phyloP scores from a whole-genome alignment of 306 rosid species.

The Cercis canadensis region DNA sequence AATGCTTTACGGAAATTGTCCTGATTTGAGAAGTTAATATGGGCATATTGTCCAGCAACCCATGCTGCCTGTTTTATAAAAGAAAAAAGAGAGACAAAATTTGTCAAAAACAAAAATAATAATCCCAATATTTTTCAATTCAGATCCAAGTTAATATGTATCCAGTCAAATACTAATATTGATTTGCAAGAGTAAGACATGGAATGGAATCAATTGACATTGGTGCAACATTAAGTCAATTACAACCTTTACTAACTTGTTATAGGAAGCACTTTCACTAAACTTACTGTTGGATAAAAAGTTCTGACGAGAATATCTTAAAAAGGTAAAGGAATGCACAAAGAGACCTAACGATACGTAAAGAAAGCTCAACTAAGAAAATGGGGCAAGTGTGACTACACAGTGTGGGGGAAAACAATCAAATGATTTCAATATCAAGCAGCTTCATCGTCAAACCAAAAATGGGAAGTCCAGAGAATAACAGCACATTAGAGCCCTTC shows the following conservation, averaged over 20 bases:
- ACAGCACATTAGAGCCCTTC: neutral
- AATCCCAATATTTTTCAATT: neutral
- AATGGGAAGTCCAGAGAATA: neutral
- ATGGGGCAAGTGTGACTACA: neutral
- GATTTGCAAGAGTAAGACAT: too few species aligned
- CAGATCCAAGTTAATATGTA: neutral
- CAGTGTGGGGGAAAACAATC: neutral
- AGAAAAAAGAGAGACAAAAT: slow-evolving; percentile 4
- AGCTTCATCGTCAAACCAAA: slow-evolving; percentile 4
- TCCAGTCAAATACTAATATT: neutral
- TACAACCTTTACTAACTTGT: too few species aligned
- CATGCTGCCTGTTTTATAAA: slow-evolving; percentile 82
- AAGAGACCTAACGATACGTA: neutral
- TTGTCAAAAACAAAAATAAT: neutral
- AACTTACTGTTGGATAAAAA: neutral
- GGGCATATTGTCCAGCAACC: slow-evolving; percentile 98
- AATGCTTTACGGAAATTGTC: slow-evolving; percentile 87
- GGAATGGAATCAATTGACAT: too few species aligned
- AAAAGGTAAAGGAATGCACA: neutral
- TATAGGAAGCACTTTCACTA: too few species aligned
- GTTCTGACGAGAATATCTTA: slow-evolving; percentile 2
- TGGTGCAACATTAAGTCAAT: too few species aligned
- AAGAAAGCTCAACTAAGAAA: neutral
- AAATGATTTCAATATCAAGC: slow-evolving; percentile 5
- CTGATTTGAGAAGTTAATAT: slow-evolving; percentile 79